Evolutionary conservation across 225 moss, liverwort and hornwort species (phyloP), one percentile per base, ranked within the genome.

Genomic region (Climacium dendroides): DNA sequence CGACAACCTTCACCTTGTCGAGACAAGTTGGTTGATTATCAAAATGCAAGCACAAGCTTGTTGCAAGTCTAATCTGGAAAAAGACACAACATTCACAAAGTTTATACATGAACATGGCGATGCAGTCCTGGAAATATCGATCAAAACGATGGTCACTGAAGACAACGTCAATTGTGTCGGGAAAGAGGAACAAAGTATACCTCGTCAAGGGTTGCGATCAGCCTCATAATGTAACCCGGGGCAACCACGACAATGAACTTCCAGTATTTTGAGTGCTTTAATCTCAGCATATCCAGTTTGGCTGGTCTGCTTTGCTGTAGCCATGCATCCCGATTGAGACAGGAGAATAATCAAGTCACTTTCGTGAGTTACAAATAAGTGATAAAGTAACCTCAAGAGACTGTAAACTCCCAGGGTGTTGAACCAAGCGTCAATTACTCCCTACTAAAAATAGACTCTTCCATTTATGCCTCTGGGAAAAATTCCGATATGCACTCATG

Each of bases 1-100:
- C 23, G 59, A 78, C 63, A 7, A 72, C 58, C 72, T 79, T 81
- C 65, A 84, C 58, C 78, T 87, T 91, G 78, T 89, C 67, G 39
- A 55, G 87, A 82, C 91, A 89, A 78, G 24, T 22, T 19, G 89
- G 85, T 66, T 55, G 58, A 79, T 75, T 70, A 87, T 93, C 93
- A 72, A 88, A 91, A 84, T 91, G 86, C 26, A 93, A 71, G 88
- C 91, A 91, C 85, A 93, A 29, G 87, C 81, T 74, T 79, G 86
- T 87, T 85, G 87, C 85, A 87, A 91, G 89, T 72, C 91, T 93
- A 37, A 93, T 90, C 93, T 93, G 93, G 30, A 91, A 61, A 84
- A 59, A 45, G 72, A n/a, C 83, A 87, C 57, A 83, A 60, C 79
- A 69, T 45, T 84, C 81, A 74, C 70, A 82, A 26, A 54, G 72